Percentiles rank a stretch among this genome's conserved stretches.
These are phyloP conservation scores for Microdochium nivale DNA, from an alignment of 2,329 filamentous ascomycete species.

Conservation along the genomic window DNA sequence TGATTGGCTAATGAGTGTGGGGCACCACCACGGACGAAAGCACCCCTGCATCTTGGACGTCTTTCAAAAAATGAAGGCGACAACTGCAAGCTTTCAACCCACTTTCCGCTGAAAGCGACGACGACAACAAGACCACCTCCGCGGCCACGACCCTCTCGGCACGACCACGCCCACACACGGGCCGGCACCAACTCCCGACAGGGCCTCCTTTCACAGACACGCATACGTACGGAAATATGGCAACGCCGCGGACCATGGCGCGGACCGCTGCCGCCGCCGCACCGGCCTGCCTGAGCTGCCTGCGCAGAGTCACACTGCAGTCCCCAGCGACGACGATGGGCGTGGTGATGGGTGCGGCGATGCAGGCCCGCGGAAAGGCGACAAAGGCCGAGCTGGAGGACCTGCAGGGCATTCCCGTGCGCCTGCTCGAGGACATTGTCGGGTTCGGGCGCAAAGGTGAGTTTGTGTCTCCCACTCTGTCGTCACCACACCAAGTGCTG, in stretches of 20 bases:
- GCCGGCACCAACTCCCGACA: not conserved
- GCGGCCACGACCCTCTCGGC: too few relatives aligned
- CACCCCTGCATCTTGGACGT: too few relatives aligned
- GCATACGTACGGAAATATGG: conserved; percentile 1
- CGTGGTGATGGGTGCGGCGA: conserved; percentile 13
- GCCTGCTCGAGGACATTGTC: conserved; percentile 29
- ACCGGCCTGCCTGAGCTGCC: conserved; percentile 23
- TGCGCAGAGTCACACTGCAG: conserved; percentile 15
- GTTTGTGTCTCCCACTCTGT: conserved; percentile 1
- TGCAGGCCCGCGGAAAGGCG: conserved; percentile 27
- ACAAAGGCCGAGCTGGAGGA: conserved; percentile 25
- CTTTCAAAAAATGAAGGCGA: too few relatives aligned
- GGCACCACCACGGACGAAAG: too few relatives aligned
- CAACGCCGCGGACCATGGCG: conserved; percentile 4
- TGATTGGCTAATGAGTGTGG: too few relatives aligned
- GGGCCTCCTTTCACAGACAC: not conserved
- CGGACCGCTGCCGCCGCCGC: conserved; percentile 15
- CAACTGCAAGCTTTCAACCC: too few relatives aligned
- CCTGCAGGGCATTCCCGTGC: conserved; percentile 31
- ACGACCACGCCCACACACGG: not conserved
- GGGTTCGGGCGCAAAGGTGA: conserved; percentile 29
- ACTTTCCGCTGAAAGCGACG: too few relatives aligned
- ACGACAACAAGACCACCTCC: too few relatives aligned
- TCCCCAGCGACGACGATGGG: conserved; percentile 6
- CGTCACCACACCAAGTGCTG: too few relatives aligned